Conservation (phyloP, 2,329 filamentous ascomycete genomes). For the Fusarium sp. region DNA sequence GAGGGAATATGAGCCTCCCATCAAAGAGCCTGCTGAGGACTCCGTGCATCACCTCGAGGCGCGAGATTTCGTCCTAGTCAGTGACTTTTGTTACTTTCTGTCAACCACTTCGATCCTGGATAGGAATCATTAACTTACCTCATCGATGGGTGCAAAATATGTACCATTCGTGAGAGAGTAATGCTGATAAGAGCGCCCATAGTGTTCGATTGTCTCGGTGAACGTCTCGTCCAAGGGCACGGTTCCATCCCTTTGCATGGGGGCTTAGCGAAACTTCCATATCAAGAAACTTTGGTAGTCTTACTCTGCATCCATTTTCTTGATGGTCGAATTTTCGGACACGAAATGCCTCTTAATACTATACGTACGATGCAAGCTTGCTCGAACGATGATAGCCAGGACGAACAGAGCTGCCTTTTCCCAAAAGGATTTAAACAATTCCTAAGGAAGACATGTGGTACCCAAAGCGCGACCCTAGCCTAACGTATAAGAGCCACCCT, state of each 20-base stretch:
- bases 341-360: conserved; percentile 15
- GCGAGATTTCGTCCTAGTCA: conserved; percentile 74
- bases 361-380: conserved; percentile 9
- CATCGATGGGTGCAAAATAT: conserved; percentile 77
- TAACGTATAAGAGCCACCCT: conserved; percentile 47
- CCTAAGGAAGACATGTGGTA: conserved; percentile 49
- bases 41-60: conserved; percentile 71
- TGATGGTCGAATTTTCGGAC: conserved; percentile 4
- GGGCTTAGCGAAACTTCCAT: conserved; percentile 40
- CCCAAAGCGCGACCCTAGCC: conserved; percentile 49
- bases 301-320: conserved; percentile 51
- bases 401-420: conserved; percentile 27
- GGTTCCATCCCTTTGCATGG: conserved; percentile 58
- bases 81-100: conserved; percentile 20
- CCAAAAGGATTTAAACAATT: conserved; percentile 40
- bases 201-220: conserved; percentile 68
- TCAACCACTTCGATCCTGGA: conserved; percentile 4
- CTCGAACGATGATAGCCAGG: conserved; percentile 21
- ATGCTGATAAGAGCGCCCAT: conserved; percentile 75
- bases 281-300: conserved; percentile 23
- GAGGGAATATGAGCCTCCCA: conserved; percentile 76
- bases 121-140: conserved; percentile 61
- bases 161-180: conserved; percentile 73
- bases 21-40: conserved; percentile 75
- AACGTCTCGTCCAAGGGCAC: conserved; percentile 68